Evolutionary conservation across 208 protist genomes (phyloP), one percentile per base, ranked within the genome.

Genomic region (Wallacemonas sp.): DNA sequence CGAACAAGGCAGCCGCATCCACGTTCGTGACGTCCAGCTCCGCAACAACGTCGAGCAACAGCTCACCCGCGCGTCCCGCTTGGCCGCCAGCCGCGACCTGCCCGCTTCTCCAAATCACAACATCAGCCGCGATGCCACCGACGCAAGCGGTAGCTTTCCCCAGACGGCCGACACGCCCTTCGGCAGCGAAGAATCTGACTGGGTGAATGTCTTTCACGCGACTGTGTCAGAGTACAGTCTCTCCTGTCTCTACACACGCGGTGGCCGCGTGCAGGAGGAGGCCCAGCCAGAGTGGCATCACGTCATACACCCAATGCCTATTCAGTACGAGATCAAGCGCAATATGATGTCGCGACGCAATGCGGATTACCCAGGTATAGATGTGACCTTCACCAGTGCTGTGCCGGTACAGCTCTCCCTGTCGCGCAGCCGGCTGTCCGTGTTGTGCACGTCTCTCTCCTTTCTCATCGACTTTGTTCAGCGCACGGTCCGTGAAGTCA

Each of bases 401-500:
- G 19, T 38, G 0, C 36, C 64, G 14, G n/a, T 79, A 8, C 36
- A 53, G 9, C 28, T 75, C 38, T 19, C 34, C 15, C 60, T 65
- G 38, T 80, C 73, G 24, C 64, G 72, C 3, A 47, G 61, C 24
- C 67, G 54, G 33, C 68, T 84, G n/a, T 84, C 62, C 30, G 67
- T 77, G 8, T n/a, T 84, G 19, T 77, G 69, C 62, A 70, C 60
- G 0, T 75, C 60, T 1, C 58, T 80, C 21, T 78, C 70, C 2
- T 58, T 69, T 11, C 39, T 84, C 19, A 71, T 64, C 2, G 74
- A 84, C 24, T 70, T 75, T 54, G 60, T 55, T 30, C 70, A 76
- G 28, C 60, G 45, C 19, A 59, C 56, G 19, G 30, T 45, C 8
- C 56, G 56, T 15, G 41, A 62, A 24, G 15, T 62, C 41, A 65